Percentiles rank a stretch among this genome's conserved stretches.
Evolutionary conservation across 345 rosid genomes (phyloP).

Genomic region (Hirschfeldia incana): DNA sequence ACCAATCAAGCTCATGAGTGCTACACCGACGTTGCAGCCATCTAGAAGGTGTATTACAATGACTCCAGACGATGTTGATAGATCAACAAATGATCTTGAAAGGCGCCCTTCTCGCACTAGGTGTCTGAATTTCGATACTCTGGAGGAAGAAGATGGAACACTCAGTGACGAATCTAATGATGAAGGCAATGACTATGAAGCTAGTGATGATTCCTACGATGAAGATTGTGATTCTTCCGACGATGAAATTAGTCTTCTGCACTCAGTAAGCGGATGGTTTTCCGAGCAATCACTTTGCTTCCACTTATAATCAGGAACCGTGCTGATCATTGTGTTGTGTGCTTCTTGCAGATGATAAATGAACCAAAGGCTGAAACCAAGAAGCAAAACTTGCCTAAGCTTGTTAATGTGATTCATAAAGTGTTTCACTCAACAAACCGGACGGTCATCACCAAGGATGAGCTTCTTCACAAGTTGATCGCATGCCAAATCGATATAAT

Average conservation of each 20-base stretch:
- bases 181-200: constrained; percentile 14
- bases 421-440: constrained; percentile 62
- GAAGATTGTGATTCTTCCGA: constrained; percentile 36
- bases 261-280: constrained; percentile 50
- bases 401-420: constrained; percentile 61
- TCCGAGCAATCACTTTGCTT: background rate
- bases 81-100: constrained; percentile 45
- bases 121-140: constrained; percentile 65
- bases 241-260: constrained; percentile 45
- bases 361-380: constrained; percentile 50
- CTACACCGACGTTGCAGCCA: constrained; percentile 53
- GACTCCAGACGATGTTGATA: constrained; percentile 46
- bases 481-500: constrained; percentile 53
- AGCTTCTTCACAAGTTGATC: constrained; percentile 63
- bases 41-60: constrained; percentile 63
- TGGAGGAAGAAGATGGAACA: constrained; percentile 36
- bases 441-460: constrained; percentile 70
- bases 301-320: background rate
- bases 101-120: constrained; percentile 59
- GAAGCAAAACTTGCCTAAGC: constrained; percentile 68
- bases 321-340: constrained; percentile 14
- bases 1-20: constrained; percentile 59
- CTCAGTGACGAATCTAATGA: background rate
- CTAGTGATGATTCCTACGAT: constrained; percentile 25
- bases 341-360: constrained; percentile 56